Base-by-base conservation (phyloP, 192 early-diverging fungal genomes). In the Geosiphon pyriformis region DNA sequence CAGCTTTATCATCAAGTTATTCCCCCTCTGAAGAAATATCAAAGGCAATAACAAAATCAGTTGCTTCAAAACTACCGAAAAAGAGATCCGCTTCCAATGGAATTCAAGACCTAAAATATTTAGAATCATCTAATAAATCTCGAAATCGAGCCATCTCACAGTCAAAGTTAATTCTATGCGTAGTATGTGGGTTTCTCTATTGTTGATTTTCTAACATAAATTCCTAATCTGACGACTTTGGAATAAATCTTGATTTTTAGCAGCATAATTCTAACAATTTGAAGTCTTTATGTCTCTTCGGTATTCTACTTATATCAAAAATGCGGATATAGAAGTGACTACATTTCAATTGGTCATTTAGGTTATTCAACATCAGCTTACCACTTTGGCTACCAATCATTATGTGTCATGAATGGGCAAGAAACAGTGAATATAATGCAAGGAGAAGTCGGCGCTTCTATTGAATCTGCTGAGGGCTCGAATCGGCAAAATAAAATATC, bases 191-290 rank as follows among this genome's bases (percentile, higher is more conserved):
- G n/a, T n/a, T n/a, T n/a, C n/a, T n/a, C n/a, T n/a, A n/a, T n/a
- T n/a, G n/a, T n/a, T n/a, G n/a, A n/a, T n/a, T n/a, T n/a, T n/a
- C n/a, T n/a, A n/a, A n/a, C n/a, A n/a, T n/a, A n/a, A n/a, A n/a
- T n/a, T n/a, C n/a, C n/a, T n/a, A n/a, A n/a, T n/a, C n/a, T n/a
- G n/a, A n/a, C n/a, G n/a, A n/a, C n/a, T n/a, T n/a, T n/a, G n/a
- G n/a, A n/a, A n/a, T n/a, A n/a, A n/a, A n/a, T 71, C 20, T 70
- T 48, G 15, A 55, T 68, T 11, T 68, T 63, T n/a, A 68, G 75
- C 10, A 72, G 70, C 82, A 84, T 42, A 84, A 86, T 61, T 68
- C 80, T 31, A 77, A 84, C 26, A 86, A 86, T 63, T 73, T 82
- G 27, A 79, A 70, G 71, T n/a, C n/a, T n/a, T n/a, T n/a, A 70